Base-by-base conservation (phyloP, 495 filamentous ascomycete species). In the Neurospora sp. region DNA sequence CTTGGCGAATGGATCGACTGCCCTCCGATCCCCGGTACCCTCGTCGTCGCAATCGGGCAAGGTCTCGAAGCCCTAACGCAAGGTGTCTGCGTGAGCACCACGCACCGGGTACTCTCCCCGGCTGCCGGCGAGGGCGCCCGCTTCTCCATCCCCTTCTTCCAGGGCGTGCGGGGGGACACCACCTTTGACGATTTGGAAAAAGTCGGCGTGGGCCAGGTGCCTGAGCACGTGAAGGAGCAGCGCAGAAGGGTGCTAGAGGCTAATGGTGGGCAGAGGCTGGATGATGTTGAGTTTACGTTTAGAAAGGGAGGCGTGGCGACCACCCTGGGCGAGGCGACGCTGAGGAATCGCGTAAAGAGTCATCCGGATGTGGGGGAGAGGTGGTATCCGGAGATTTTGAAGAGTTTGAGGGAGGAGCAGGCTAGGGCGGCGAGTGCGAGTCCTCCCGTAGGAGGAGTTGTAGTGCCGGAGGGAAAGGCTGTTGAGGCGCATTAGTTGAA, bases 21-120 rank as follows among this genome's bases (percentile, higher is more conserved):
- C 73, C 88, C 90, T 42, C 91, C 91, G 4, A 83, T 90, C 71
- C 79, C 81, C 69, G 85, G 85, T 4, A 90, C 89, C n/a, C 81
- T 91, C 14, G 94, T 99, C 0, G 92, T 98, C 1, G 95, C 94
- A 69, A 96, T 99, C 76, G 96, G 96, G 0, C 94, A 97, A 78
- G 94, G 94, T 1, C 84, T 99, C 27, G 94, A 98, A 81, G 95
- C 95, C 1, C 83, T 99, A 54, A 98, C 96, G 3, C 88, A 89
- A 20, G 95, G 96, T 6, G 92, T 98, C 1, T 97, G 94, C 78
- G 90, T 90, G 41, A 89, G 88, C 46, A 97, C 94, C 0, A 96
- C 94, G 27, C 94, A 97, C 78, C 89, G 94, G 7, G 94, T 98
- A 46, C 82, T 92, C 2, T 87, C 85, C 5, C 92, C 92, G 0